phyloP scores from a whole-genome alignment of 345 rosid species.

The Carallia brachiata region DNA sequence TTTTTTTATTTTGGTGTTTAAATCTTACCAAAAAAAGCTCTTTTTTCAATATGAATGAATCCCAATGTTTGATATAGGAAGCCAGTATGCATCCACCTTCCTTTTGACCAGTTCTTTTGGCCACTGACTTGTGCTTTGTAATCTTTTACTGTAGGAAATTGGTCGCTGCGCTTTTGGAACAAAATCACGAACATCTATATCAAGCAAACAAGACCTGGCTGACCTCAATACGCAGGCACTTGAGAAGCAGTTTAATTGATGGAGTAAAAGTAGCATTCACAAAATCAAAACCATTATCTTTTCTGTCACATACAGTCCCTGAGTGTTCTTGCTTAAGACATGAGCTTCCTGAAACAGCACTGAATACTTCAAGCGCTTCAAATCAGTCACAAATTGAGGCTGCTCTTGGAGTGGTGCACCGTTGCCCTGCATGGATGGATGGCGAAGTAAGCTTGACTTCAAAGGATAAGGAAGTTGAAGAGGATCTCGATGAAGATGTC shows the following conservation, averaged over 20 bases:
- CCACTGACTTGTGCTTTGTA: background rate
- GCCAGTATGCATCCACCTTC: background rate
- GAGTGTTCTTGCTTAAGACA: conserved; percentile 74
- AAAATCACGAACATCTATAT: conserved; percentile 61
- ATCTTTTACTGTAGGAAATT: conserved; percentile 46
- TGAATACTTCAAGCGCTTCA: conserved; percentile 32
- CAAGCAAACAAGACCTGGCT: conserved; percentile 87
- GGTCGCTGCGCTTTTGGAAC: conserved; percentile 62
- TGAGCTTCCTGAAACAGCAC: conserved; percentile 19
- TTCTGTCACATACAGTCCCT: conserved; percentile 80
- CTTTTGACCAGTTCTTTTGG: background rate
- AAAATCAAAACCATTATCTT: conserved; percentile 53
- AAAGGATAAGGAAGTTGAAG: conserved; percentile 70
- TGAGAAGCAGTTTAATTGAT: conserved; percentile 64
- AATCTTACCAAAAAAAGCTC: too few species aligned
- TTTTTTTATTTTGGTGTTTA: too few species aligned
- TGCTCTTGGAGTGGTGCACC: conserved; percentile 52
- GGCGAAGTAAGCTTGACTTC: conserved; percentile 27
- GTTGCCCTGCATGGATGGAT: conserved; percentile 83
- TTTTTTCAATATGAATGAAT: too few species aligned
- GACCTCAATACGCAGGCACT: conserved; percentile 60
- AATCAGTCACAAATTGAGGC: conserved; percentile 37
- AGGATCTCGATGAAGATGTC: conserved; percentile 76
- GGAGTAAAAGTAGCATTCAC: conserved; percentile 57
- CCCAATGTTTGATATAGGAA: background rate